Percentiles rank a stretch among this genome's conserved stretches.
phyloP scores from a whole-genome alignment of 2,329 filamentous ascomycete species.

The Microsporum canis region DNA sequence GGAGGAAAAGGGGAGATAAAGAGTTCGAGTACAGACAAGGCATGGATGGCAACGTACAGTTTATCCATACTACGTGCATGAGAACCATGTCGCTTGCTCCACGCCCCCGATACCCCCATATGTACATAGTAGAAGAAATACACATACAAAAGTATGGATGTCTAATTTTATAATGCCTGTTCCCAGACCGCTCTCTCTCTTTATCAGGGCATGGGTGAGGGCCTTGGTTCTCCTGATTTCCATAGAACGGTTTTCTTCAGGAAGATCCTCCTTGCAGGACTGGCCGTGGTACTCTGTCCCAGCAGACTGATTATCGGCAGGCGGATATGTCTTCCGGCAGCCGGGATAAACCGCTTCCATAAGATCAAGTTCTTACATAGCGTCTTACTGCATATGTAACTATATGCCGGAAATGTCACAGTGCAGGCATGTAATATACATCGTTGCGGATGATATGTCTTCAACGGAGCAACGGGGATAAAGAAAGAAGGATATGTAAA shows the following conservation, averaged over 20 bases:
- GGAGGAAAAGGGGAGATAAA: background rate
- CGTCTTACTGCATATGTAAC: background rate
- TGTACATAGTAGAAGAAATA: background rate
- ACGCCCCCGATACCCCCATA: background rate
- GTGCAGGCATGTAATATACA: background rate
- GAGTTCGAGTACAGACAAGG: background rate
- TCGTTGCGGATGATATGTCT: background rate
- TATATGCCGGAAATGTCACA: background rate
- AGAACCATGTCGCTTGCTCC: background rate
- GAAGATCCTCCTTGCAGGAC: background rate
- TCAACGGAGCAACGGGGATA: background rate
- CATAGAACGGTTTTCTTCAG: background rate
- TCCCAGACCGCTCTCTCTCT: background rate
- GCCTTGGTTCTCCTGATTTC: background rate
- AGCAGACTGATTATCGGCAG: background rate
- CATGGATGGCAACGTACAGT: background rate
- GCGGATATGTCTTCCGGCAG: background rate
- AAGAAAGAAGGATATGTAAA: background rate
- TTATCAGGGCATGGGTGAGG: background rate
- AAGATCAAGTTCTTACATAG: background rate
- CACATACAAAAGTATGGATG: no score
- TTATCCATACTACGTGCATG: background rate
- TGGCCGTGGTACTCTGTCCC: background rate
- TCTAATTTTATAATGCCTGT: background rate
- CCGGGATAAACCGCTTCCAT: background rate